phyloP scores from a whole-genome alignment of 1,284 basidiomycete genomes.

The Apiotrichum porosum region DNA sequence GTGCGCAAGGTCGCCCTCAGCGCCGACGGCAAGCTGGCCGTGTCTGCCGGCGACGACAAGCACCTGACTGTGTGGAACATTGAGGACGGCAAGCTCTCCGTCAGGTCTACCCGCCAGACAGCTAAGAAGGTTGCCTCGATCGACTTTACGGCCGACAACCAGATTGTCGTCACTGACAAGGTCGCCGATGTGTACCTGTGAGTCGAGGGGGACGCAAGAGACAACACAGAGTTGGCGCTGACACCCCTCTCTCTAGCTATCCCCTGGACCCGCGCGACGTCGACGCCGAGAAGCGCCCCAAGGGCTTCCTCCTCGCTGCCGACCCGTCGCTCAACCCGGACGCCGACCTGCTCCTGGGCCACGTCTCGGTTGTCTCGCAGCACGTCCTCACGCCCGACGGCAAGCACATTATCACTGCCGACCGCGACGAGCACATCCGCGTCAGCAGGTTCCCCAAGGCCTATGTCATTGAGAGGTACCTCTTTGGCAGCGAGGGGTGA shows the following conservation, averaged over 20 bases:
- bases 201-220: constrained; percentile 1
- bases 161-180: constrained; percentile 42
- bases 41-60: constrained; percentile 74
- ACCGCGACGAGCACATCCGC: constrained; percentile 87
- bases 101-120: constrained; percentile 9
- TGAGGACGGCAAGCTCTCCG: constrained; percentile 1
- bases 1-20: constrained; percentile 61
- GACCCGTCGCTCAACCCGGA: constrained; percentile 60
- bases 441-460: constrained; percentile 83
- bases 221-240: background rate
- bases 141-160: constrained; percentile 19
- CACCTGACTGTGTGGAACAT: constrained; percentile 62
- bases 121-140: constrained; percentile 26
- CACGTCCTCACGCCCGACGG: constrained; percentile 65
- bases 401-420: constrained; percentile 73
- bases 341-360: constrained; percentile 50
- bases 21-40: constrained; percentile 53
- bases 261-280: constrained; percentile 58
- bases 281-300: constrained; percentile 18
- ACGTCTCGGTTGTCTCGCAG: constrained; percentile 73
- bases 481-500: constrained; percentile 76
- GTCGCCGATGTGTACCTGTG: constrained; percentile 43
- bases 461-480: constrained; percentile 74
- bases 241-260: constrained; percentile 24
- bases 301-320: constrained; percentile 58